Conservation (phyloP, 345 rosid species). For the Moringa oleifera region DNA sequence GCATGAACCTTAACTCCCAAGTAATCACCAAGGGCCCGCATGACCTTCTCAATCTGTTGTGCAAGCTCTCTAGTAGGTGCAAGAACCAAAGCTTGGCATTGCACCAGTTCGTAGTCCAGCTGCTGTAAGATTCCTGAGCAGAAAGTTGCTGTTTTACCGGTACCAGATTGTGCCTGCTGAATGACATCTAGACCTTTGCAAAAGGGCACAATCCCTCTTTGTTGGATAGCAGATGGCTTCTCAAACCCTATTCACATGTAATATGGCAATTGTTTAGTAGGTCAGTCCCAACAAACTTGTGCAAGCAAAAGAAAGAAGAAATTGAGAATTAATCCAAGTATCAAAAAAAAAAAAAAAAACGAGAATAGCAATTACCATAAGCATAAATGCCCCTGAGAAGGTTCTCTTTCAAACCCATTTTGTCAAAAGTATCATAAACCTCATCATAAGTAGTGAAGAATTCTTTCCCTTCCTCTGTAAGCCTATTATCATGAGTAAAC, state of each 20-base stretch:
- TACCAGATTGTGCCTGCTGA: too few relatives aligned
- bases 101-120: constrained; percentile 52
- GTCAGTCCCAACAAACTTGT: too few relatives aligned
- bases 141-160: constrained; percentile 71
- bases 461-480: constrained; percentile 34
- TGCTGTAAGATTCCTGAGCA: constrained; percentile 80
- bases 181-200: too few relatives aligned
- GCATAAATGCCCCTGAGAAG: constrained; percentile 49
- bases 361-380: constrained; percentile 23
- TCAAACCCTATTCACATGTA: constrained; percentile 48
- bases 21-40: constrained; percentile 82
- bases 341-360: too few relatives aligned
- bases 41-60: constrained; percentile 79
- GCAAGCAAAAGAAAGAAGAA: too few relatives aligned
- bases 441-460: constrained; percentile 40
- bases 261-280: too few relatives aligned
- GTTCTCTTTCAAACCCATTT: constrained; percentile 44
- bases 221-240: constrained; percentile 89
- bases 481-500: constrained; percentile 9
- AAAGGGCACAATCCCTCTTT: constrained; percentile 76
- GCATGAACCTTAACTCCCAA: constrained; percentile 82
- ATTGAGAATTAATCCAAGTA: too few relatives aligned
- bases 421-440: constrained; percentile 42
- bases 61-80: constrained; percentile 82
- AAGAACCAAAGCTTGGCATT: constrained; percentile 68